Percentiles rank a stretch among this genome's conserved stretches.
Evolutionary conservation across 192 early-diverging fungal species (phyloP).

Genomic region (Mortierella claussenii): DNA sequence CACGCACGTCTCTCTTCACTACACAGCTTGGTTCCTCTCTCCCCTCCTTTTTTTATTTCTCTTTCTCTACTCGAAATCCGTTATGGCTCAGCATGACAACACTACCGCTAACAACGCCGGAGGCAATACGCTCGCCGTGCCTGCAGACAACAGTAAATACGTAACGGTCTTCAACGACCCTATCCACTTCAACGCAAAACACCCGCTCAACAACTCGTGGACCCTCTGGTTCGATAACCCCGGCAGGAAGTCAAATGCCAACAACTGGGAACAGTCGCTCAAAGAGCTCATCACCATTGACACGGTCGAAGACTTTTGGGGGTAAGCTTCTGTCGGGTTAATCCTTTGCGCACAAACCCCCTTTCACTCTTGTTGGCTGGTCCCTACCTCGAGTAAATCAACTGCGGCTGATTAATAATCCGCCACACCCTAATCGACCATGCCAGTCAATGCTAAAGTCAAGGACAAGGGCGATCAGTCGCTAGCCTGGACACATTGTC

Average conservation of each 20-base stretch:
- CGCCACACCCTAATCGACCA: too few relatives aligned
- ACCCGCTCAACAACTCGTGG: slow-evolving; percentile 90
- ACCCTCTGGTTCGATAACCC: slow-evolving; percentile 96
- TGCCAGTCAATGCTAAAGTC: too few relatives aligned
- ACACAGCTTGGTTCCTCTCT: not conserved
- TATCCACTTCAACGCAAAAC: slow-evolving; percentile 77
- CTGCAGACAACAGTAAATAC: slow-evolving; percentile 39
- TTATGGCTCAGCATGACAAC: slow-evolving; percentile 45
- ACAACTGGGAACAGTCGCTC: slow-evolving; percentile 87
- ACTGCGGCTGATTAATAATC: slow-evolving; percentile 33
- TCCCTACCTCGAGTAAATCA: too few relatives aligned
- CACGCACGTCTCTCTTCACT: not conserved
- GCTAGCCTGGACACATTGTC: too few relatives aligned
- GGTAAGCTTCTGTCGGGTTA: slow-evolving; percentile 60
- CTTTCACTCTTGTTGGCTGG: not conserved
- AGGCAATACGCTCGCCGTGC: slow-evolving; percentile 46
- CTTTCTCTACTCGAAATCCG: not conserved
- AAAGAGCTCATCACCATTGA: slow-evolving; percentile 91
- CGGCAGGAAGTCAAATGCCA: slow-evolving; percentile 76
- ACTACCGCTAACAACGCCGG: not conserved
- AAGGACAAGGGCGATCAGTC: too few relatives aligned
- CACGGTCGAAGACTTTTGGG: slow-evolving; percentile 98
- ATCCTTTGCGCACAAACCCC: not conserved
- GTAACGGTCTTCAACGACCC: slow-evolving; percentile 59
- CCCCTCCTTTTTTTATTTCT: not conserved